phyloP scores from a whole-genome alignment of 2,329 filamentous ascomycete genomes.

The Celoporthe dispersa region DNA sequence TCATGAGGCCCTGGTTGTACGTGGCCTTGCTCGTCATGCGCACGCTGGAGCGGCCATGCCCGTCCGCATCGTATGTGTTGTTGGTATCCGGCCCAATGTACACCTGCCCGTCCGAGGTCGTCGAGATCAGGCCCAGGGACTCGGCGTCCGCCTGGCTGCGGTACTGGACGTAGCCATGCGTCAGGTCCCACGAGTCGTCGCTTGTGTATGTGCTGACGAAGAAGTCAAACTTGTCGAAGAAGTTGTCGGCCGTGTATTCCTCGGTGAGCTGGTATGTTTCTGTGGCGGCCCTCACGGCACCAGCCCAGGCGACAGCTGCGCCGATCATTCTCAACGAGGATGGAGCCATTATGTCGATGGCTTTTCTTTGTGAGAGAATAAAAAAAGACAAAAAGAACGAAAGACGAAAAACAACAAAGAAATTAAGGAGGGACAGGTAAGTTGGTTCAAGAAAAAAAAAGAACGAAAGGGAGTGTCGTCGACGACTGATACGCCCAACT shows the following conservation, averaged over 20 bases:
- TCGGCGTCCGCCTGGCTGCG: slow-evolving; percentile 41
- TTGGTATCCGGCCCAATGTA: slow-evolving; percentile 20
- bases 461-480: slow-evolving; percentile 19
- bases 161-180: slow-evolving; percentile 67
- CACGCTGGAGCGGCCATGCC: slow-evolving; percentile 20
- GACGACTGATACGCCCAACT: slow-evolving; percentile 21
- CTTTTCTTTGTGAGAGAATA: neutral
- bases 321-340: slow-evolving; percentile 26
- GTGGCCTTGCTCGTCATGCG: slow-evolving; percentile 21
- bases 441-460: slow-evolving; percentile 20
- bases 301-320: slow-evolving; percentile 24
- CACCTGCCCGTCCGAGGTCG: slow-evolving; percentile 32
- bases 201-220: slow-evolving; percentile 25
- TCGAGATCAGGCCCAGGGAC: slow-evolving; percentile 41
- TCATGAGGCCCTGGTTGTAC: slow-evolving; percentile 23
- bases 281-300: slow-evolving; percentile 21
- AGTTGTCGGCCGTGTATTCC: slow-evolving; percentile 41
- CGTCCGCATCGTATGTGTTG: slow-evolving; percentile 11
- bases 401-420: slow-evolving; percentile 6
- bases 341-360: slow-evolving; percentile 23
- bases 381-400: neutral
- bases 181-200: slow-evolving; percentile 55
- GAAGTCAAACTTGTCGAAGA: slow-evolving; percentile 54
- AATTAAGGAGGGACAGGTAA: slow-evolving; percentile 16
- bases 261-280: slow-evolving; percentile 19